Percentiles rank a stretch among this genome's conserved stretches.
Evolutionary conservation across 352 stramenopile species (phyloP).

Genomic region (Globisporangium paddicum): DNA sequence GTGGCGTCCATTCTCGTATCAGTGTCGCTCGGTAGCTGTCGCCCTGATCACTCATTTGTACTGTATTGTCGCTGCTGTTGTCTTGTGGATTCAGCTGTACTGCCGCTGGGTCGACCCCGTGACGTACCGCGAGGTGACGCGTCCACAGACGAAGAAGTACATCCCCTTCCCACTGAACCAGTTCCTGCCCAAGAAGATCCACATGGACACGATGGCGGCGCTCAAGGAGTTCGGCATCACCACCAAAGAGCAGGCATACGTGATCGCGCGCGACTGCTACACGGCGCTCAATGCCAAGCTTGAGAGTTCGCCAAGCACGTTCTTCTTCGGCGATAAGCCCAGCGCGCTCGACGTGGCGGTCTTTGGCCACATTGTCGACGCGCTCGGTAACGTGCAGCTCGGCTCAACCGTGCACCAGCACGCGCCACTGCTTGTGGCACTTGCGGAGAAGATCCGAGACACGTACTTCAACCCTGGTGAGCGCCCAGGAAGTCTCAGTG

Average conservation of each 20-base stretch:
- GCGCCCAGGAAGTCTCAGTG: constrained; percentile 27
- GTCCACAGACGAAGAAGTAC: constrained; percentile 71
- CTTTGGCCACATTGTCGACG: constrained; percentile 82
- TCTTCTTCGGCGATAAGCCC: constrained; percentile 66
- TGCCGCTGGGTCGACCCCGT: constrained; percentile 82
- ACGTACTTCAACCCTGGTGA: constrained; percentile 54
- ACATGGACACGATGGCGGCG: constrained; percentile 57
- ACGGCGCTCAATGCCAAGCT: constrained; percentile 80
- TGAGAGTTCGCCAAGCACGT: constrained; percentile 36
- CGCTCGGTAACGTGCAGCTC: constrained; percentile 69
- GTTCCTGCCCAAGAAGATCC: constrained; percentile 83
- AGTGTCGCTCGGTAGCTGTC: not conserved
- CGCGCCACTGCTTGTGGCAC: constrained; percentile 62
- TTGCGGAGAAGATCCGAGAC: constrained; percentile 69
- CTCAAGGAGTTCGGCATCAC: constrained; percentile 50
- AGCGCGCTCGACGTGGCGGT: constrained; percentile 76
- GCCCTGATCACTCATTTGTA: not conserved
- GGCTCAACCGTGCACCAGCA: constrained; percentile 66
- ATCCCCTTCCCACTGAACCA: constrained; percentile 83
- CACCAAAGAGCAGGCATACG: constrained; percentile 74
- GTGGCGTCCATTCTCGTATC: not conserved
- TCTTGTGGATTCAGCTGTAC: constrained; percentile 33
- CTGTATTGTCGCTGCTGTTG: not conserved
- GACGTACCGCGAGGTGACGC: constrained; percentile 83
- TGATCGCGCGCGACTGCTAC: constrained; percentile 83